phyloP scores from a whole-genome alignment of 345 rosid genomes.

The Corchorus olitorius region DNA sequence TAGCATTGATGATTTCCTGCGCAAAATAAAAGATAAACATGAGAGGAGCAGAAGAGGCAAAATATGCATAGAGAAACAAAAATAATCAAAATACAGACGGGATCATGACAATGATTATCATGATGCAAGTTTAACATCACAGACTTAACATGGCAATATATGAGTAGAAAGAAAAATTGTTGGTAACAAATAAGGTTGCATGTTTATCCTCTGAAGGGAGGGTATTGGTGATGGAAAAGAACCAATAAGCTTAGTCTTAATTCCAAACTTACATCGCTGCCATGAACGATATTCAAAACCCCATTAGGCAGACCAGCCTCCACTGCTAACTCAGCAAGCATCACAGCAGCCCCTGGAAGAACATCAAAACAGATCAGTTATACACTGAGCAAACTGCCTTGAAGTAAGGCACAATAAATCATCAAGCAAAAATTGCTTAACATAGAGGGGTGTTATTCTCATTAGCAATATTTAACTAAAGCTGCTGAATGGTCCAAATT shows the following conservation, averaged over 20 bases:
- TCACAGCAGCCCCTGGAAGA: constrained; percentile 79
- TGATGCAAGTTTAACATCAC: neutral
- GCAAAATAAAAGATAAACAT: constrained; percentile 21
- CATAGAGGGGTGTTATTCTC: neutral
- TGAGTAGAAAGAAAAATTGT: neutral
- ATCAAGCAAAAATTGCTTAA: constrained; percentile 6
- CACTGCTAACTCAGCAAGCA: constrained; percentile 90
- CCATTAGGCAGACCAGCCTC: constrained; percentile 97
- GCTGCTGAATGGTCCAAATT: neutral
- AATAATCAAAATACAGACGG: neutral
- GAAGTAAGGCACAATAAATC: neutral
- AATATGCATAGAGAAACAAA: neutral
- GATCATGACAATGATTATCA: neutral
- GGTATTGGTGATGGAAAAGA: neutral
- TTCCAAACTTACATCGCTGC: constrained; percentile 63
- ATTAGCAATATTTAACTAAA: constrained; percentile 1
- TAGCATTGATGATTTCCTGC: constrained; percentile 87
- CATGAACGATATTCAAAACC: constrained; percentile 87
- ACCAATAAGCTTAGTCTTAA: neutral
- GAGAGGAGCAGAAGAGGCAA: neutral
- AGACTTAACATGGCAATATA: constrained; percentile 5
- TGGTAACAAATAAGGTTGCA: constrained; percentile 7
- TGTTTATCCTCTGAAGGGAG: neutral
- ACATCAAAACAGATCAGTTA: neutral
- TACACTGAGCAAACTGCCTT: neutral